Conservation (phyloP, 179 eudicot genomes). For the Drosera spatulata region DNA sequence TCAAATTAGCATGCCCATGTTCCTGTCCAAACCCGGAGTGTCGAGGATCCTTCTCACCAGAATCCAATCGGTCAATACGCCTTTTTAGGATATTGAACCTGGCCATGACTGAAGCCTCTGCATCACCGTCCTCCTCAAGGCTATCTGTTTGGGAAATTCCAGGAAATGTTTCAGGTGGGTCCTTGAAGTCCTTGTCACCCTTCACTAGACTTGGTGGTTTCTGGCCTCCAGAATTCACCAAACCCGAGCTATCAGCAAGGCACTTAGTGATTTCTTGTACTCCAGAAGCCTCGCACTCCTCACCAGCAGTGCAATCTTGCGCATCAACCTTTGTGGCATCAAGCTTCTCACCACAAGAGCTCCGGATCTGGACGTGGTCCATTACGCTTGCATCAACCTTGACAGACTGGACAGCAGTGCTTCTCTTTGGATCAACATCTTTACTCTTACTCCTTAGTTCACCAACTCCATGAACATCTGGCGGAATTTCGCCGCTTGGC, state of each 20-base stretch:
- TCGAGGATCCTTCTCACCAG: neutral
- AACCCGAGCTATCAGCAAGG: neutral
- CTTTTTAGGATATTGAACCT: slow-evolving; percentile 6
- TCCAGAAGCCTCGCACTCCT: neutral
- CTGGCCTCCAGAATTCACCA: neutral
- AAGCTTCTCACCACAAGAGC: neutral
- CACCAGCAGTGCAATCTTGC: neutral
- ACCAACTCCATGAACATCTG: neutral
- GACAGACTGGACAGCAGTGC: neutral
- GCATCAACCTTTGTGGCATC: neutral
- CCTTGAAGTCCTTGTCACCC: neutral
- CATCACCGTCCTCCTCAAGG: neutral
- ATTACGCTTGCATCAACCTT: slow-evolving; percentile 4
- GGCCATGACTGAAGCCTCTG: slow-evolving; percentile 5
- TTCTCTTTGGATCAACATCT: neutral
- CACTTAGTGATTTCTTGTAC: neutral
- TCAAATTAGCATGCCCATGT: neutral
- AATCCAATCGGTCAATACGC: slow-evolving; percentile 1
- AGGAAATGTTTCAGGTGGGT: neutral
- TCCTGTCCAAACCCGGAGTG: neutral
- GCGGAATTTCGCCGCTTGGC: no score
- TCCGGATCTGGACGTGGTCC: neutral
- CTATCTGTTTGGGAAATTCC: slow-evolving; percentile 1
- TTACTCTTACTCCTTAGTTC: neutral
- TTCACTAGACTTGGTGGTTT: neutral